A percentile compares a stretch with the other conserved stretches of the same genome.
Conservation (phyloP, 2,329 filamentous ascomycete species). For the Cercospora brassicicola region DNA sequence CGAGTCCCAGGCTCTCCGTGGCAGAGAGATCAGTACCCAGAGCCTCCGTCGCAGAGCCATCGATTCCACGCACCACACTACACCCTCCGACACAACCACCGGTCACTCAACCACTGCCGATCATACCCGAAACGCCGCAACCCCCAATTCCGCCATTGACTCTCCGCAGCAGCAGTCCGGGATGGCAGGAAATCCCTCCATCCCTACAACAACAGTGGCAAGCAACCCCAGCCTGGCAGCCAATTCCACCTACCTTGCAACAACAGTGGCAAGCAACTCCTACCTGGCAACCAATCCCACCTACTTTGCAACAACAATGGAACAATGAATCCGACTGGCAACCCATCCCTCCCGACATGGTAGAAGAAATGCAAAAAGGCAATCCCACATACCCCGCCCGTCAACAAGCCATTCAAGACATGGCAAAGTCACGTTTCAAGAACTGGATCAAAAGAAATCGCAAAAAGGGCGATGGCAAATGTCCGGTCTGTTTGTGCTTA, state of each 20-base stretch:
- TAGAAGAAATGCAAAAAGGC: slow-evolving; percentile 6
- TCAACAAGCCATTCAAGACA: background rate
- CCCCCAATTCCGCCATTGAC: no score
- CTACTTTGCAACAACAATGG: background rate
- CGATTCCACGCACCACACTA: background rate
- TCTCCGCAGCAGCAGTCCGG: background rate
- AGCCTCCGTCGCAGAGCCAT: background rate
- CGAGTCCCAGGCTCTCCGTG: no score
- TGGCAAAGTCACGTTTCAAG: slow-evolving; percentile 1
- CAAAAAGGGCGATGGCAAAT: background rate
- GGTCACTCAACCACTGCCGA: background rate
- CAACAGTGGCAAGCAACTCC: background rate
- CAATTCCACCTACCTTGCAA: background rate
- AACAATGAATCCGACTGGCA: slow-evolving; percentile 1
- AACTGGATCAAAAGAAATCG: background rate
- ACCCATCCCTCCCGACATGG: background rate
- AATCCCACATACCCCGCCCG: background rate
- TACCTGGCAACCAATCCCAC: background rate
- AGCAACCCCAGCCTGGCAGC: background rate
- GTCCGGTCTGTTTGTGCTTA: slow-evolving; percentile 2
- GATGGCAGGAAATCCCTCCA: background rate
- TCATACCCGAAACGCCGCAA: background rate
- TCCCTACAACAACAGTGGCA: background rate
- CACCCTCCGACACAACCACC: background rate
- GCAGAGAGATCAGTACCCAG: background rate